A percentile compares a stretch with the other conserved stretches of the same genome.
These are phyloP conservation scores for Centella asiatica DNA, from an alignment of 129 eudicot genomes.

Conservation along the genomic window DNA sequence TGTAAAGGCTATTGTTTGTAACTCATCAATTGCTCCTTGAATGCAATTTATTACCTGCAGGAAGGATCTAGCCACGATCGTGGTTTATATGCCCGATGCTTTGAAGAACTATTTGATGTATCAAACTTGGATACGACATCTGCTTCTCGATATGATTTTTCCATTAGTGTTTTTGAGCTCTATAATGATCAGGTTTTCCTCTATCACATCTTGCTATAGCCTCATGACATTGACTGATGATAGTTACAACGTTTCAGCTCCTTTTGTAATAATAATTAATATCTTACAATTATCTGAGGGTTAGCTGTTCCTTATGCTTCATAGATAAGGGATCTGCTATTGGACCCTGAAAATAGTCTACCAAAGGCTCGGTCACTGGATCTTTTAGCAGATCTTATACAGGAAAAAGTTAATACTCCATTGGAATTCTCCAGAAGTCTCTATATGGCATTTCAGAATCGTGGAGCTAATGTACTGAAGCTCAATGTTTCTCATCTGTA, in stretches of 20 bases:
- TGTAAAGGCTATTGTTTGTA: not conserved
- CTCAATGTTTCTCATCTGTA: conserved; percentile 83
- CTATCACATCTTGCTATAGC: not conserved
- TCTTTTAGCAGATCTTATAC: conserved; percentile 53
- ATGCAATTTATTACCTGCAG: conserved; percentile 34
- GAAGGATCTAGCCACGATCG: conserved; percentile 99
- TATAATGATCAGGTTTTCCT: conserved; percentile 80
- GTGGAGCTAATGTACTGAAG: conserved; percentile 54
- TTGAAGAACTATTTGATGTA: conserved; percentile 97
- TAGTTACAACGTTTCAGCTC: not conserved
- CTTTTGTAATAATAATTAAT: not conserved
- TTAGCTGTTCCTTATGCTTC: conserved; percentile 15
- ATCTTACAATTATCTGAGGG: conserved; percentile 4
- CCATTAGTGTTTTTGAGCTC: conserved; percentile 67
- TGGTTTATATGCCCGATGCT: conserved; percentile 87
- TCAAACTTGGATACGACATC: conserved; percentile 90
- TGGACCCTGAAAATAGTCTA: conserved; percentile 39
- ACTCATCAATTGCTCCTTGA: not conserved
- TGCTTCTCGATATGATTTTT: conserved; percentile 74
- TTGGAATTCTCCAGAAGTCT: conserved; percentile 67
- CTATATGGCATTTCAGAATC: conserved; percentile 57
- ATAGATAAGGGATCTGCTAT: conserved; percentile 78
- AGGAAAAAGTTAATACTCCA: conserved; percentile 83
- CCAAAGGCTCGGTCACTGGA: conserved; percentile 57
- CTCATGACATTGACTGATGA: not conserved